Evolutionary conservation across 106 monocot species (phyloP).

Genomic region (Alisma plantagoaquatica): DNA sequence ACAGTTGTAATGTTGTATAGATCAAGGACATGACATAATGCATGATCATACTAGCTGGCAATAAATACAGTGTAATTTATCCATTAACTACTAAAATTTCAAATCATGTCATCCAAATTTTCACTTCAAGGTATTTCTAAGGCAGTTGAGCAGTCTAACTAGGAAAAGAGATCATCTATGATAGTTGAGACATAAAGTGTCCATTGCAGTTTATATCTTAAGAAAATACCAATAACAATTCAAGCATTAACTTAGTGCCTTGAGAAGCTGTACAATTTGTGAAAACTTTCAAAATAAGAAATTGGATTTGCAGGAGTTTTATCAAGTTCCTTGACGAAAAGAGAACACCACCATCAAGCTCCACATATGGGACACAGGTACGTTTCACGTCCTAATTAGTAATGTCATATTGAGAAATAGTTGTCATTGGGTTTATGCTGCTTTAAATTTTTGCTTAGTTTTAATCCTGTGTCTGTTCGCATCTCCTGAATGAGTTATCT

Average conservation of each 20-base stretch:
- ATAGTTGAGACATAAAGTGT: neutral
- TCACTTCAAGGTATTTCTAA: no score
- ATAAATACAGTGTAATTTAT: no score
- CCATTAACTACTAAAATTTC: no score
- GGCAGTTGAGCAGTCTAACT: no score
- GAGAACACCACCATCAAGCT: constrained; percentile 45
- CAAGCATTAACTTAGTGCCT: neutral
- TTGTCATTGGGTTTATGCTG: neutral
- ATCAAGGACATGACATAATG: no score
- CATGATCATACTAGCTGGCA: no score
- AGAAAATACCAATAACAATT: neutral
- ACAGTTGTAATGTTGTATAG: no score
- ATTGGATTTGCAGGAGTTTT: constrained; percentile 54
- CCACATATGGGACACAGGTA: constrained; percentile 81
- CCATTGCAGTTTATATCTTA: neutral
- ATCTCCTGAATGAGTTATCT: neutral
- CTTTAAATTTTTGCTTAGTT: neutral
- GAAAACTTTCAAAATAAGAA: no score
- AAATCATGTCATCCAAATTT: no score
- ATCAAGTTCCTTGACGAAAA: constrained; percentile 60
- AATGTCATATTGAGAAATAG: neutral
- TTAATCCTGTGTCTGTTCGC: neutral
- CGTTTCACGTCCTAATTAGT: neutral
- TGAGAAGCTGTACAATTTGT: no score
- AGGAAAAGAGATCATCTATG: no score